Evolutionary conservation across 768 basidiomycete genomes (phyloP), one percentile per base, ranked within the genome.

Genomic region (Mycena maculata): DNA sequence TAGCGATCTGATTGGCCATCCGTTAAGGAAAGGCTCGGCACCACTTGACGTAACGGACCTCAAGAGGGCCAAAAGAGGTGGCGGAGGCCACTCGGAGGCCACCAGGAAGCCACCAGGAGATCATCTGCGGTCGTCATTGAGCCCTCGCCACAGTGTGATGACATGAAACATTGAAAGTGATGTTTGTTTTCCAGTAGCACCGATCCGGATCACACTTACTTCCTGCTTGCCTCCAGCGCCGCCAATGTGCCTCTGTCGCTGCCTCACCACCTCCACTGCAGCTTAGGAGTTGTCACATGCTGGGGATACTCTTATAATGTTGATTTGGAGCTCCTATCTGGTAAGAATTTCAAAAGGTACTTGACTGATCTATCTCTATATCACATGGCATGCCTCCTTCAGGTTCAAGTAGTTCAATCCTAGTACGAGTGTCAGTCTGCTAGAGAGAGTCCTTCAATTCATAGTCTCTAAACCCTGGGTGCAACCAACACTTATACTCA

Each of bases 261-360:
- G n/a, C 44, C 44, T 45, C 44, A n/a, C 44, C 44, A 11, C 44
- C 44, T 45, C 44, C 44, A 45, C 44, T 45, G 44, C 44, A 45
- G 8, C 20, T 42, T 42, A 22, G 44, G 44, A 8, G 22, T 22
- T 22, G 8, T 22, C 44, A 11, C 44, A 22, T 22, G 44, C 44
- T 42, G 16, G 41, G 5, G 15, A 38, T 38, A 38, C 41, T 42
- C 41, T 42, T 42, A 16, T 42, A n/a, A 42, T 42, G 41, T 42
- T n/a, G 12, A 42, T n/a, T 42, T 16, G 41, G 41, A 42, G 41
- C 18, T 42, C 41, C 15, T 7, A 42, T 42, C 41, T 42, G 41
- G 20, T 15, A 42, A 42, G 41, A 42, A 42, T 42, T 42, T 7
- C 41, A 42, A 42, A 42, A 42, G 20, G 41, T 42, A 42, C 41